These are phyloP conservation scores for Metschnikowia shivogae DNA, from an alignment of 805 yeast genomes.

Conservation along the genomic window DNA sequence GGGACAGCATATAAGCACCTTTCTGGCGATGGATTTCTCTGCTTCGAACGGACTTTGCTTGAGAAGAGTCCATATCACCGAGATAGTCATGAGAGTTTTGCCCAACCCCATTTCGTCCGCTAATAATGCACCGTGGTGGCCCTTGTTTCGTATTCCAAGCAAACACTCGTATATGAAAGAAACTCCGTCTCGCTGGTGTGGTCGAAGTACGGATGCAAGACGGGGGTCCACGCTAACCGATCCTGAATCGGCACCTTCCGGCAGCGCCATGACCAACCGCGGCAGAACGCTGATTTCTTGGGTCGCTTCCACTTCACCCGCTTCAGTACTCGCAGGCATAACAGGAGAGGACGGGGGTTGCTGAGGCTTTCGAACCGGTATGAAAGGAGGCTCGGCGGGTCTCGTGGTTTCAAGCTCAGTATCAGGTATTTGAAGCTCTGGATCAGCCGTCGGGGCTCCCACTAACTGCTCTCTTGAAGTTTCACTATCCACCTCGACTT, in stretches of 20 bases:
- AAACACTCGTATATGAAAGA: constrained; percentile 77
- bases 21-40: constrained; percentile 41
- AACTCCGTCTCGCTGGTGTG: constrained; percentile 86
- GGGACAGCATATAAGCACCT: constrained; percentile 82
- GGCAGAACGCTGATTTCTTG: neutral
- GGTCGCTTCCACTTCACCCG: neutral
- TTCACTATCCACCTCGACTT: constrained; percentile 51
- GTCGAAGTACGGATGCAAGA: constrained; percentile 53
- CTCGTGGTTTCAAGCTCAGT: neutral
- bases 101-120: constrained; percentile 99
- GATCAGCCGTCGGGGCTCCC: too few relatives aligned
- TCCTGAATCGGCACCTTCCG: neutral
- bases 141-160: constrained; percentile 56
- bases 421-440: neutral
- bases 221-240: constrained; percentile 58
- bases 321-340: neutral
- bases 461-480: constrained; percentile 8
- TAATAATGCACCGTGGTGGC: constrained; percentile 67
- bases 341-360: constrained; percentile 1
- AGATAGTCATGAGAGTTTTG: constrained; percentile 74
- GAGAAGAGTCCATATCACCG: constrained; percentile 78
- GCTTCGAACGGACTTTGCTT: constrained; percentile 51
- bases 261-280: constrained; percentile 3
- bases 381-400: neutral
- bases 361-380: neutral